A percentile compares a stretch with the other conserved stretches of the same genome.
Evolutionary conservation across 116 monocot species (phyloP).

Genomic region (Zostera marina): DNA sequence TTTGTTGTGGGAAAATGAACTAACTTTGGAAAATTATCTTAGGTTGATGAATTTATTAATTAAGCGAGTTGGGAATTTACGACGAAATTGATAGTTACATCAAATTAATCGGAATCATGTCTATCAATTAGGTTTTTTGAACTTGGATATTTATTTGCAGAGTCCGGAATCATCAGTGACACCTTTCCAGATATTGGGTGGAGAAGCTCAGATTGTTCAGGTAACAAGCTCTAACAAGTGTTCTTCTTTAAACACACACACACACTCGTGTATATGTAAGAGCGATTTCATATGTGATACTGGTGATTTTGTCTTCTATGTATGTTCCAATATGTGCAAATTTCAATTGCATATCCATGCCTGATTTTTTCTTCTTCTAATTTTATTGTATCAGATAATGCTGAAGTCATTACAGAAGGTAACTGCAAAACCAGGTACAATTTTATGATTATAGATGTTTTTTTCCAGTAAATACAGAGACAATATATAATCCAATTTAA

Average conservation of each 20-base stretch:
- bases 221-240: slow-evolving; percentile 14
- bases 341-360: neutral
- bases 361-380: neutral
- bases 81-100: too few species aligned
- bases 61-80: too few species aligned
- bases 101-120: too few species aligned
- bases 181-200: slow-evolving; percentile 93
- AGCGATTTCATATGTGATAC: too few species aligned
- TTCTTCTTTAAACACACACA: neutral
- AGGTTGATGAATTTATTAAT: too few species aligned
- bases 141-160: slow-evolving; percentile 19
- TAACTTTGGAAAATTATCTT: too few species aligned
- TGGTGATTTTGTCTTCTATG: too few species aligned
- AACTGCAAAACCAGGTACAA: slow-evolving; percentile 72
- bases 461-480: too few species aligned
- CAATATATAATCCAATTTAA: neutral
- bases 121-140: too few species aligned
- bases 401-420: slow-evolving; percentile 86
- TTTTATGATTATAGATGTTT: neutral
- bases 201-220: slow-evolving; percentile 94
- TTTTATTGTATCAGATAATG: slow-evolving; percentile 53
- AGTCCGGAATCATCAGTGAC: slow-evolving; percentile 47
- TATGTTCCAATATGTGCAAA: too few species aligned
- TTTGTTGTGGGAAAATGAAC: too few species aligned
- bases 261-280: too few species aligned